These are phyloP conservation scores for Tylopilus rubrobrunneus DNA, from an alignment of 768 basidiomycete genomes.

Conservation along the genomic window DNA sequence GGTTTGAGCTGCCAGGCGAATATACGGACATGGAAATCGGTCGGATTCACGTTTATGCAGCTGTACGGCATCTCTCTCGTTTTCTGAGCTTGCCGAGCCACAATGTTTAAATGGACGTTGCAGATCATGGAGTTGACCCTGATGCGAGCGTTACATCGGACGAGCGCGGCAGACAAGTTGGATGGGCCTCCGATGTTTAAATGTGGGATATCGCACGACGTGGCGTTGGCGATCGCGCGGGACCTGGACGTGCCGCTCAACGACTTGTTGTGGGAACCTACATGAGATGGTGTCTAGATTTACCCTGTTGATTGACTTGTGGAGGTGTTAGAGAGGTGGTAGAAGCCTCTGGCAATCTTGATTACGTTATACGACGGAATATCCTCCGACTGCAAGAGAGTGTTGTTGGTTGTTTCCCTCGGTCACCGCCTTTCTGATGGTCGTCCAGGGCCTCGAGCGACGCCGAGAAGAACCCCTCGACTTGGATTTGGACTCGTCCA, in stretches of 20 bases:
- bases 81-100: not conserved
- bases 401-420: not conserved
- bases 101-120: not conserved
- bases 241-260: constrained; percentile 55
- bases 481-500: not conserved
- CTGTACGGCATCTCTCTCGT: constrained; percentile 41
- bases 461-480: not conserved
- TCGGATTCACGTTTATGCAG: constrained; percentile 54
- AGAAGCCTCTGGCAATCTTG: no score
- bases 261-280: constrained; percentile 59
- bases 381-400: not conserved
- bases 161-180: constrained; percentile 54
- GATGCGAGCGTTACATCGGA: constrained; percentile 64
- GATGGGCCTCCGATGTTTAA: constrained; percentile 74
- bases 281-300: not conserved
- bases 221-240: constrained; percentile 51
- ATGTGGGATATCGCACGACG: constrained; percentile 62
- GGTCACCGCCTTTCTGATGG: constrained; percentile 3
- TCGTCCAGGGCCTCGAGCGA: no score
- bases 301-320: no score
- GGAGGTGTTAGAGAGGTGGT: no score
- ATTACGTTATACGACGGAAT: not conserved
- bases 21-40: constrained; percentile 71
- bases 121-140: constrained; percentile 67
- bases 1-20: constrained; percentile 60